Conservation (phyloP, 352 stramenopile genomes). For the Thalassiosira hispida region DNA sequence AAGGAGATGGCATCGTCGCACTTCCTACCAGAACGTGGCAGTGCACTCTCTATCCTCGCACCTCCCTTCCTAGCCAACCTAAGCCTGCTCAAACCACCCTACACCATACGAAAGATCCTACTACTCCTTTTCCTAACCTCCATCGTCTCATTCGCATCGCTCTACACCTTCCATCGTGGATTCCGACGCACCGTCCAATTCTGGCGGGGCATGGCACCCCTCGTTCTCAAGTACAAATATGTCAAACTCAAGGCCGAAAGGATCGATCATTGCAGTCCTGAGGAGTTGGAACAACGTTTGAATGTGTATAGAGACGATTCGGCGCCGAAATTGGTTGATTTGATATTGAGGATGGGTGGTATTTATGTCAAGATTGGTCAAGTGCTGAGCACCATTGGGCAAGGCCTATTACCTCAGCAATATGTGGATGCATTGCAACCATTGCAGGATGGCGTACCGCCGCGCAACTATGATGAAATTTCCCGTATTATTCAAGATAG, state of each 20-base stretch:
- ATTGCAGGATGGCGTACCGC: constrained; percentile 62
- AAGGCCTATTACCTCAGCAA: constrained; percentile 32
- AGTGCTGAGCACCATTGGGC: constrained; percentile 52
- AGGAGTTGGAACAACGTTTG: constrained; percentile 41
- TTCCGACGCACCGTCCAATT: constrained; percentile 53
- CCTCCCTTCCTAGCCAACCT: not conserved
- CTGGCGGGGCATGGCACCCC: constrained; percentile 39
- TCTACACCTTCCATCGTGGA: constrained; percentile 47
- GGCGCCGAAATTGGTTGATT: constrained; percentile 42
- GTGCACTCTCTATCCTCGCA: not conserved
- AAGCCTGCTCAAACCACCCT: constrained; percentile 3
- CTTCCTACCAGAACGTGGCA: not conserved
- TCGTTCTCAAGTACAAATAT: constrained; percentile 37
- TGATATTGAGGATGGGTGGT: constrained; percentile 71
- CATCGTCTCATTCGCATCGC: constrained; percentile 28
- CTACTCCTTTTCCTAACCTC: constrained; percentile 21
- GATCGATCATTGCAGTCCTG: constrained; percentile 27
- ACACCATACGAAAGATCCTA: constrained; percentile 29
- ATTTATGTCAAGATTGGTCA: constrained; percentile 83
- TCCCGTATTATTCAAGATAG: constrained; percentile 70
- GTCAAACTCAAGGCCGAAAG: constrained; percentile 28
- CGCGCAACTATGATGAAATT: constrained; percentile 59
- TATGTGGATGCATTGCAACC: constrained; percentile 62
- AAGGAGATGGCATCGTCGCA: not conserved
- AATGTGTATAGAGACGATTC: constrained; percentile 24